Percentiles rank a stretch among this genome's conserved stretches.
phyloP scores from a whole-genome alignment of 768 basidiomycete species.

The Cyathus striatus region DNA sequence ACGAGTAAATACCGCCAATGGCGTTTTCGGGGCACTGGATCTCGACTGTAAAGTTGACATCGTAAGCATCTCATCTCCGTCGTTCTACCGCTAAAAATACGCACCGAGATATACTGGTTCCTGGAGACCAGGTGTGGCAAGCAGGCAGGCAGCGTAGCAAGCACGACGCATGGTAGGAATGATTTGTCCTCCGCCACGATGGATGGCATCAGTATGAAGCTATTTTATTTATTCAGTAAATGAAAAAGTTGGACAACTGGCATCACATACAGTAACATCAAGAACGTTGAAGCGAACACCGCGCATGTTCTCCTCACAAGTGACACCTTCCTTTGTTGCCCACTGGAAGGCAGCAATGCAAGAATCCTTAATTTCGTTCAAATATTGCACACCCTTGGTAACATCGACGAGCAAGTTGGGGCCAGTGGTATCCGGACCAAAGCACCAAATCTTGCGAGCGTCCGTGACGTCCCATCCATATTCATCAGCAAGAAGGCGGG shows the following conservation, averaged over 20 bases:
- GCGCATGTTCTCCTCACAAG: conserved; percentile 98
- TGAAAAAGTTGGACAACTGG: conserved; percentile 2
- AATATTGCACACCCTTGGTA: conserved; percentile 98
- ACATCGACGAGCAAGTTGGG: conserved; percentile 96
- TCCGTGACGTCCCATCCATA: conserved; percentile 99
- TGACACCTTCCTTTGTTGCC: conserved; percentile 98
- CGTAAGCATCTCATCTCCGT: conserved; percentile 5
- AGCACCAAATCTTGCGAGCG: conserved; percentile 99
- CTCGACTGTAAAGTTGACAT: conserved; percentile 56
- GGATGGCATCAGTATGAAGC: conserved; percentile 98
- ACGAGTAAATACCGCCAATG: conserved; percentile 95
- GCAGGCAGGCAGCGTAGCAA: conserved; percentile 91
- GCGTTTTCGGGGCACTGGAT: conserved; percentile 97
- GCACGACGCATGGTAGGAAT: conserved; percentile 97
- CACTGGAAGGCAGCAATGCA: conserved; percentile 99
- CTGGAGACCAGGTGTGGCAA: conserved; percentile 88
- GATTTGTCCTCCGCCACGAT: conserved; percentile 98
- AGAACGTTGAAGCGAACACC: conserved; percentile 94
- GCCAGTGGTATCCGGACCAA: conserved; percentile 97
- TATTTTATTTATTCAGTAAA: conserved; percentile 23
- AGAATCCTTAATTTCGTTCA: conserved; percentile 99
- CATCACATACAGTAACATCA: conserved; percentile 78
- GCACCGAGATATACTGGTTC: conserved; percentile 93
- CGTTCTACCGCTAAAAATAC: conserved; percentile 9
- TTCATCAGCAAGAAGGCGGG: conserved; percentile 93